Evolutionary conservation across 805 yeast species (phyloP), one percentile per base, ranked within the genome.

Genomic region (Priceomyces castillae): DNA sequence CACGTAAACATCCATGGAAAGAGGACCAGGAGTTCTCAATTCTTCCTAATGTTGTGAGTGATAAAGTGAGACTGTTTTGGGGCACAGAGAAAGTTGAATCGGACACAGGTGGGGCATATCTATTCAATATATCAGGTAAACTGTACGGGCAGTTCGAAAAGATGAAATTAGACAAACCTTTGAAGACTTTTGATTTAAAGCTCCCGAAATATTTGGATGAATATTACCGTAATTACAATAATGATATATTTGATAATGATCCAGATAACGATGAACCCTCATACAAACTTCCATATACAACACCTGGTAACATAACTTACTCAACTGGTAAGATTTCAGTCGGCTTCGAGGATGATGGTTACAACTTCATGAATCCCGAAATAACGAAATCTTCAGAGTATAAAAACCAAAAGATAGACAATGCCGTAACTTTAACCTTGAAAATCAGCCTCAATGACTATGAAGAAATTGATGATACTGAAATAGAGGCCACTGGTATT

Each of bases 21-120:
- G 81, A 78, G 46, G 67, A 71, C 46, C 78, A 84, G 52, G 57
- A 71, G 17, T 71, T 68, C 51, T 75, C 86, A 16, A 63, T 86
- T 0, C 54, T 87, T 6, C 94, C 95, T 0, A 71, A 83, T 50
- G 61, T 56, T 10, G 65, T 87, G 4, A 77, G 82, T 42, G 44
- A 57, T 2, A 50, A 57, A 16, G 81, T 87, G 1, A 62, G 64
- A 28, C 49, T 54, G 11, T 66, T 85, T n/a, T 85, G 92, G 92
- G 69, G 59, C 1, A 47, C 34, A 4, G 51, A 52, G 15, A 44
- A 48, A 10, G 49, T 51, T 2, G 46, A 42, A 4, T 34, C 33
- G 9, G 40, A 43, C 2, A 46, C 50, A 12, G 46, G 41, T 16
- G 33, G 37, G 4, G 59, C 68, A 1, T 70, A 66, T 47, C 52